Evolutionary conservation across 2,329 filamentous ascomycete species (phyloP), one percentile per base, ranked within the genome.

Genomic region (Penicillium brevicompactum): DNA sequence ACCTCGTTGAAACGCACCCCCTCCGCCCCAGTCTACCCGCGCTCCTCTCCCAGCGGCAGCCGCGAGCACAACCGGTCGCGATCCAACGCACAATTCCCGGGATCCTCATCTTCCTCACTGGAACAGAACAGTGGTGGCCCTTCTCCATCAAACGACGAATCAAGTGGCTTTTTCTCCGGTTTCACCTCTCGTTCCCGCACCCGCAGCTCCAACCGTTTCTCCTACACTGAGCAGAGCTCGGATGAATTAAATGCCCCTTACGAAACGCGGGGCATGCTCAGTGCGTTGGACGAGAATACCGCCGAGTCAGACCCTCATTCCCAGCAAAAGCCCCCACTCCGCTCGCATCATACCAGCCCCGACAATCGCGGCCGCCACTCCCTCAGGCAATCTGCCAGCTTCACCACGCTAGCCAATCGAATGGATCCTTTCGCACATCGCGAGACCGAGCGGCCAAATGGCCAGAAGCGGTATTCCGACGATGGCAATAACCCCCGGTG

Each of bases 381-480:
- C 44, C 79, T 90, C 55, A 83, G 86, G 68, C 83, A 87, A 60
- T 90, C 88, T 22, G 80, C 82, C 57, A 90, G 86, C 71, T 88
- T 87, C 70, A 81, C 84, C 44, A 74, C 78, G 60, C 74, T 79
- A 63, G 64, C 70, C 14, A 80, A 79, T 67, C 74, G 77, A 45
- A 81, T 84, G 76, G 82, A 82, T 67, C 74, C 71, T 67, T 78
- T 73, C 62, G 75, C 66, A 47, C 75, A 76, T 56, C 68, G 73
- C 41, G 78, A 80, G 49, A 65, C 68, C 48, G 75, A 76, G 57
- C 76, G 83, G 63, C 77, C 84, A 59, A 91, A 79, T 60, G 80
- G 86, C 59, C 80, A 86, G 40, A 91, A 94, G 76, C 81, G 91
- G 63, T 89, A 87, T 71, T 94, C 91, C 14, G 91, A 94, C 74